Evolutionary conservation across 257 asterid species (phyloP).

Genomic region (Oldenlandia corymbosa): DNA sequence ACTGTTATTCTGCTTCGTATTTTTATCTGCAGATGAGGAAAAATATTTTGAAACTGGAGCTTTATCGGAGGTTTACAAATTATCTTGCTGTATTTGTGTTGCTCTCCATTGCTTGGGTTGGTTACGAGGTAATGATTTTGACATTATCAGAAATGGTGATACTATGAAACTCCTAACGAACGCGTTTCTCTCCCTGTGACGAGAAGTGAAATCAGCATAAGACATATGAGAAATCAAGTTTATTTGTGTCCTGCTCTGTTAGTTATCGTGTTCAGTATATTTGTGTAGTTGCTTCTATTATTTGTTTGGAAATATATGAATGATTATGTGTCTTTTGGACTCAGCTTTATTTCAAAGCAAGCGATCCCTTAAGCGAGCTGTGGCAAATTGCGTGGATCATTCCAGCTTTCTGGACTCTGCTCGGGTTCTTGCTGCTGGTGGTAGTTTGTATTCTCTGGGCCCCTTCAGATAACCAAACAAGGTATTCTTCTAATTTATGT

Average conservation of each 20-base stretch:
- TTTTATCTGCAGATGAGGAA: conserved; percentile 25
- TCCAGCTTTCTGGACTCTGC: conserved; percentile 42
- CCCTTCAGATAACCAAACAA: conserved; percentile 35
- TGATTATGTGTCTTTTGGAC: not conserved
- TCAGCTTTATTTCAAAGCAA: conserved; percentile 48
- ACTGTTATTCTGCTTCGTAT: not conserved
- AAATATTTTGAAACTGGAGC: conserved; percentile 32
- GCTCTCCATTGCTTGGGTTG: conserved; percentile 46
- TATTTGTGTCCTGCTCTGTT: not conserved
- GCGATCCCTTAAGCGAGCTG: conserved; percentile 44
- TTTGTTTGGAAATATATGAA: not conserved
- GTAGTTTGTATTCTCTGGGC: conserved; percentile 38
- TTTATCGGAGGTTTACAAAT: conserved; percentile 38
- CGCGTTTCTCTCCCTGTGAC: not conserved
- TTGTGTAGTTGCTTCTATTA: not conserved
- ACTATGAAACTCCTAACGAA: not conserved
- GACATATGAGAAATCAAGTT: not conserved
- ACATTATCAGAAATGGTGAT: not conserved
- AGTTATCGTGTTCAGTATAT: not conserved
- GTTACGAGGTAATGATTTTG: conserved; percentile 35
- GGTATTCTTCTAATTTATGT: too few relatives aligned
- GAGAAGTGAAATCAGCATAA: too few relatives aligned
- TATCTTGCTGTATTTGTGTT: conserved; percentile 41
- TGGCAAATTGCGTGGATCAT: conserved; percentile 43
- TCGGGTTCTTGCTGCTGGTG: conserved; percentile 27